These are phyloP conservation scores for Paragyromitra xinjiangensis DNA, from an alignment of 495 filamentous ascomycete genomes.

Conservation along the genomic window DNA sequence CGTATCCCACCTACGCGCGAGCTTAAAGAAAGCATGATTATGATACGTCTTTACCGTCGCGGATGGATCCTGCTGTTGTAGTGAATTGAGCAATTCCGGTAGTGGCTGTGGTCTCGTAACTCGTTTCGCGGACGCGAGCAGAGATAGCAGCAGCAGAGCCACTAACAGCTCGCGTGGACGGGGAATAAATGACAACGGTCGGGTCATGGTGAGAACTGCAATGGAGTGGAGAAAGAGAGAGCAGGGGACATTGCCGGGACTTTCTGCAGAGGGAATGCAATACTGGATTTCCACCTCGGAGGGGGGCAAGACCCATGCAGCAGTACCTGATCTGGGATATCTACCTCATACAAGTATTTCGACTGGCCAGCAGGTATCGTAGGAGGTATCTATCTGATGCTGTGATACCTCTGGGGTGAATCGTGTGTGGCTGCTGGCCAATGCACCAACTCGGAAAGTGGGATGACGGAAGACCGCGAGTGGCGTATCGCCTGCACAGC, in stretches of 20 bases:
- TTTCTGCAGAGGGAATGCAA: neutral
- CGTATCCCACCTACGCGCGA: constrained; percentile 19
- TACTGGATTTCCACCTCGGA: neutral
- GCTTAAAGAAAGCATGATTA: constrained; percentile 25
- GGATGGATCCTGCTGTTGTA: neutral
- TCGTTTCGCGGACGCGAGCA: constrained; percentile 38
- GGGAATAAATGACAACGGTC: neutral
- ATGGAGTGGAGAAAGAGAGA: neutral
- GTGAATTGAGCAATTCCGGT: neutral
- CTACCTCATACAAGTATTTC: neutral
- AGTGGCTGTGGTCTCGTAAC: constrained; percentile 3
- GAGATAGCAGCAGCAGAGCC: constrained; percentile 18
- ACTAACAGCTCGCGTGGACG: constrained; percentile 12
- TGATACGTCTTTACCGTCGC: neutral
- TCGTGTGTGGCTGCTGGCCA: too few relatives aligned
- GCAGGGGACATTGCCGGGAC: constrained; percentile 26
- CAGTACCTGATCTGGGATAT: neutral
- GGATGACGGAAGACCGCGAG: neutral
- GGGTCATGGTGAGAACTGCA: constrained; percentile 15
- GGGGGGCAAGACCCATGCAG: neutral
- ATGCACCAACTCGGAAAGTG: too few relatives aligned
- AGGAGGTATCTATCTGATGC: too few relatives aligned
- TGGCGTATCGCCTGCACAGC: constrained; percentile 15
- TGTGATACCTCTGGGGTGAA: too few relatives aligned
- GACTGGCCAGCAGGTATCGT: too few relatives aligned